Evolutionary conservation across 257 asterid species (phyloP).

Genomic region (Solanum piurae): DNA sequence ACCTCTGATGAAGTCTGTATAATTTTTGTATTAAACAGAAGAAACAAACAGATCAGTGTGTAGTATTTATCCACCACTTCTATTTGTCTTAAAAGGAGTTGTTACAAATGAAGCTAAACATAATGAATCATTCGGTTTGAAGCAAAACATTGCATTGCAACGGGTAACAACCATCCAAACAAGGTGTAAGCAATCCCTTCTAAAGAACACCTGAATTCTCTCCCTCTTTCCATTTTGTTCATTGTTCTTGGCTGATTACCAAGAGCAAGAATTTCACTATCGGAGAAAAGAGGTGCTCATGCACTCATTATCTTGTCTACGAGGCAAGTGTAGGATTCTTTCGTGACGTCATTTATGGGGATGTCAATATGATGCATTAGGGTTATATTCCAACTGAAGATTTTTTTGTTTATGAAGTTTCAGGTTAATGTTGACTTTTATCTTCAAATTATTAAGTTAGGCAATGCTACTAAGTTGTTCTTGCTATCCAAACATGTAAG

Average conservation of each 20-base stretch:
- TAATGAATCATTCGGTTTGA: neutral
- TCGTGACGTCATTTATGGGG: no score
- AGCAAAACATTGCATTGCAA: neutral
- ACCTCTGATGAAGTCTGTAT: neutral
- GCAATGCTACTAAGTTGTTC: neutral
- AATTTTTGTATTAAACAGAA: neutral
- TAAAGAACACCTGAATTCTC: neutral
- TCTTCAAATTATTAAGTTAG: neutral
- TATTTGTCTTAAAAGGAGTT: neutral
- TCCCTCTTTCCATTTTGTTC: neutral
- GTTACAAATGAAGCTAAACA: neutral
- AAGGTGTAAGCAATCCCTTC: neutral
- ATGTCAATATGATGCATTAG: no score
- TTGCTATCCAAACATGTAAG: no score
- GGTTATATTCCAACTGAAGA: neutral
- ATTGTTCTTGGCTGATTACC: neutral
- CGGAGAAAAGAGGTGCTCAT: no score
- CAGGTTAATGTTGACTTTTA: no score
- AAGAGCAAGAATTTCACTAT: neutral
- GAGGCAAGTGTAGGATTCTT: no score
- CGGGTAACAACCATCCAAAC: neutral
- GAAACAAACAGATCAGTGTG: neutral
- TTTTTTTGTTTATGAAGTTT: no score
- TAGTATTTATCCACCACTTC: neutral
- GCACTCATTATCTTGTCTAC: no score